Evolutionary conservation across 805 yeast species (phyloP).

Genomic region (Hanseniaspora guilliermondii): DNA sequence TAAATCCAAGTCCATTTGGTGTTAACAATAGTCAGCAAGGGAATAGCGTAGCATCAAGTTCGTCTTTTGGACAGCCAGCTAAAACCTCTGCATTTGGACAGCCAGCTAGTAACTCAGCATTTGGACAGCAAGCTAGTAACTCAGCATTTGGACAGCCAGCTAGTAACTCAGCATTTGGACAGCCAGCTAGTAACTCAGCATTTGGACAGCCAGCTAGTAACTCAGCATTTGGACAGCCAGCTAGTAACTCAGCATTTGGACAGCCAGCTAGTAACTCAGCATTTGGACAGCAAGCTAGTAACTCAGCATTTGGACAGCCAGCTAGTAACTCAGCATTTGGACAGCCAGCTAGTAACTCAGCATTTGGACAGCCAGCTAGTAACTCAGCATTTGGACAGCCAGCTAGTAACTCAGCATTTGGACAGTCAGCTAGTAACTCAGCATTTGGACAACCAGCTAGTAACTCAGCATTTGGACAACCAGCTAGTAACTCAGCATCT

Average conservation of each 20-base stretch:
- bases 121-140: background rate
- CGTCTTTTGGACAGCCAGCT: background rate
- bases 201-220: slow-evolving; percentile 17
- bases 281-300: background rate
- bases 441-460: background rate
- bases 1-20: background rate
- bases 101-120: background rate
- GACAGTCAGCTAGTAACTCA: background rate
- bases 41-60: background rate
- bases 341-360: background rate
- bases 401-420: background rate
- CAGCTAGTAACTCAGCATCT: background rate
- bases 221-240: slow-evolving; percentile 15
- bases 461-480: background rate
- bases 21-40: background rate
- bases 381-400: background rate
- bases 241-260: background rate
- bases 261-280: background rate
- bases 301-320: background rate
- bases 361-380: background rate
- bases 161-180: slow-evolving; percentile 4
- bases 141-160: background rate
- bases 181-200: slow-evolving; percentile 20
- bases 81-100: background rate
- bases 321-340: background rate